Evolutionary conservation across 371 early-diverging fungal species (phyloP).

Genomic region (Mortierella sp.): DNA sequence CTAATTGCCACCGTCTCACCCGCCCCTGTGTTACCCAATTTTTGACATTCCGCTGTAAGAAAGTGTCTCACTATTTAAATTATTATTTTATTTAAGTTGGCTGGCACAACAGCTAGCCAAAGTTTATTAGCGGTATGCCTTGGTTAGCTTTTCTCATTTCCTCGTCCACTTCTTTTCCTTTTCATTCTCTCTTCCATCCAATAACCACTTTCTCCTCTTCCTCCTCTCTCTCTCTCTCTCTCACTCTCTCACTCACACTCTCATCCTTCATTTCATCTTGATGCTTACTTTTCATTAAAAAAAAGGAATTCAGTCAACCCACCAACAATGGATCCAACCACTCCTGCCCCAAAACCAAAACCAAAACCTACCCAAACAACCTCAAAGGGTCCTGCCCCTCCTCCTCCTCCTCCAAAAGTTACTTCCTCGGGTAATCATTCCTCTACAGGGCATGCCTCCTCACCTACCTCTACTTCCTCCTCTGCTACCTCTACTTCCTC

Average conservation of each 20-base stretch:
- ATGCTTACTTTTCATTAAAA: not conserved
- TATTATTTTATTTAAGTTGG: too few species aligned
- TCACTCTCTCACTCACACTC: too few species aligned
- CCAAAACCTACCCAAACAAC: constrained; percentile 8
- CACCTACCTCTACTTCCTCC: not conserved
- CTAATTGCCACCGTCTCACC: too few species aligned
- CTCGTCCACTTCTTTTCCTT: not conserved
- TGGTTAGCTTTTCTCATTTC: not conserved
- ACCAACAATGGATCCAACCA: constrained; percentile 6
- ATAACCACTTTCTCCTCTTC: not conserved
- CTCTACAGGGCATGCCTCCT: not conserved
- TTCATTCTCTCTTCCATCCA: constrained; percentile 3
- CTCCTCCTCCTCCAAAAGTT: constrained; percentile 5
- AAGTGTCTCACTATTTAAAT: not conserved
- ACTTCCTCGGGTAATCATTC: not conserved
- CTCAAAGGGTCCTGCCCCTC: not conserved
- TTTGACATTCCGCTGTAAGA: not conserved
- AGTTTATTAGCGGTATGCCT: too few species aligned
- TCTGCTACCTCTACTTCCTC: not conserved
- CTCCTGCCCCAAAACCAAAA: constrained; percentile 4
- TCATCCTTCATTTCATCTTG: too few species aligned
- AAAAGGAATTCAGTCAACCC: not conserved
- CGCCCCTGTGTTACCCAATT: not conserved
- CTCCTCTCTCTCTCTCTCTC: too few species aligned
- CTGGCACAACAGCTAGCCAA: too few species aligned